Evolutionary conservation across 1,284 basidiomycete genomes (phyloP).

Genomic region (Heterobasidion occidentale): DNA sequence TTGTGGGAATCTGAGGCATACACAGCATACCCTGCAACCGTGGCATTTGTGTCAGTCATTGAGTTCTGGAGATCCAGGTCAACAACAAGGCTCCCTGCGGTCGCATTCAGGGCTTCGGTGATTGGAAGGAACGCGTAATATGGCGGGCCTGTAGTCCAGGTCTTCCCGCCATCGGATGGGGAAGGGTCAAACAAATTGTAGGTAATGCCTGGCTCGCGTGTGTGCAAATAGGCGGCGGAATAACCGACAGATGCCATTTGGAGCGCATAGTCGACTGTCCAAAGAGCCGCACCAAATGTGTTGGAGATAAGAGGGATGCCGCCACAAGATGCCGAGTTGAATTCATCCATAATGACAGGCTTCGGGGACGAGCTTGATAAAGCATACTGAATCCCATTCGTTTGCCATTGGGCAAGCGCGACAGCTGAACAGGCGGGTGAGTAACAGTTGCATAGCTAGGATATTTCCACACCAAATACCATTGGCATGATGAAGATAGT

Average conservation of each 20-base stretch:
- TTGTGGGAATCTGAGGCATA: neutral
- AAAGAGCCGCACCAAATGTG: slow-evolving; percentile 41
- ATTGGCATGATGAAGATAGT: neutral
- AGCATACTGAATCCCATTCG: neutral
- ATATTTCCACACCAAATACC: neutral
- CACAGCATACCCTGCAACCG: neutral
- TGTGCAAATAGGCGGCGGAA: slow-evolving; percentile 11
- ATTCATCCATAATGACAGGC: slow-evolving; percentile 65
- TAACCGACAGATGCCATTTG: slow-evolving; percentile 19
- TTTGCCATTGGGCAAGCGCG: neutral
- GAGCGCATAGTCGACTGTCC: slow-evolving; percentile 31
- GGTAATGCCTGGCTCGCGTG: slow-evolving; percentile 10
- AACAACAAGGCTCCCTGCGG: neutral
- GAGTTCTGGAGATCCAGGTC: neutral
- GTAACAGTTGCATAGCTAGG: neutral
- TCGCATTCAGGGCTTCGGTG: neutral
- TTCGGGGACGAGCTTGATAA: slow-evolving; percentile 16
- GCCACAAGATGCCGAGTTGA: slow-evolving; percentile 77
- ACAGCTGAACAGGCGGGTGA: neutral
- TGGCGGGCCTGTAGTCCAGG: neutral
- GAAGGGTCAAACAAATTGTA: slow-evolving; percentile 19
- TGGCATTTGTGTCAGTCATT: neutral
- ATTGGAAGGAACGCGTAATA: neutral
- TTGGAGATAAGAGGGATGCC: slow-evolving; percentile 73
- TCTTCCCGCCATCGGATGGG: neutral